Evolutionary conservation across 2,329 filamentous ascomycete species (phyloP).

Genomic region (Emmonsiellopsis sp.): DNA sequence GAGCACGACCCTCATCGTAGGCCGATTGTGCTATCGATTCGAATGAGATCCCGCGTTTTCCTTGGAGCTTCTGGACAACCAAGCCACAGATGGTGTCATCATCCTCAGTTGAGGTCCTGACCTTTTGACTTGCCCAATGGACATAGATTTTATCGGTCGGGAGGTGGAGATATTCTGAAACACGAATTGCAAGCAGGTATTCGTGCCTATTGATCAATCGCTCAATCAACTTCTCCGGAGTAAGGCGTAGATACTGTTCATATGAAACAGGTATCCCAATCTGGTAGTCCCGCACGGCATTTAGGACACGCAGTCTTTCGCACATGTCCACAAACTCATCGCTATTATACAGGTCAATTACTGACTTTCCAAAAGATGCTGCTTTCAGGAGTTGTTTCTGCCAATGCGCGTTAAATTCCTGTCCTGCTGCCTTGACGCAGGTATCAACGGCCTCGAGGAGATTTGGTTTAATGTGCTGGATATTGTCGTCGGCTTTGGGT

Average conservation of each 20-base stretch:
- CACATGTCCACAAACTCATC: conserved; percentile 99
- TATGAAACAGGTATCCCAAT: conserved; percentile 85
- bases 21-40: conserved; percentile 87
- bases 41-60: conserved; percentile 89
- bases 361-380: conserved; percentile 94
- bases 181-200: conserved; percentile 79
- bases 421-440: conserved; percentile 85
- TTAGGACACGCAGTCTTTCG: conserved; percentile 83
- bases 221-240: conserved; percentile 77
- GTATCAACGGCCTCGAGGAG: conserved; percentile 88
- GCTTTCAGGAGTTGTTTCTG: conserved; percentile 95
- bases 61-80: conserved; percentile 77
- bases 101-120: conserved; percentile 72
- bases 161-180: conserved; percentile 78
- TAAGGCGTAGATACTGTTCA: conserved; percentile 86
- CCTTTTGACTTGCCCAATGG: conserved; percentile 94
- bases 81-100: conserved; percentile 80
- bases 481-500: conserved; percentile 94
- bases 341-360: conserved; percentile 92
- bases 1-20: conserved; percentile 82
- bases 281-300: conserved; percentile 84
- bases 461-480: conserved; percentile 81
- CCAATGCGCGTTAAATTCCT: conserved; percentile 84
- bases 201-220: conserved; percentile 82
- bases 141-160: conserved; percentile 87